These are phyloP conservation scores for Hansfordia pulvinata DNA, from an alignment of 2,329 filamentous ascomycete genomes.

Conservation along the genomic window DNA sequence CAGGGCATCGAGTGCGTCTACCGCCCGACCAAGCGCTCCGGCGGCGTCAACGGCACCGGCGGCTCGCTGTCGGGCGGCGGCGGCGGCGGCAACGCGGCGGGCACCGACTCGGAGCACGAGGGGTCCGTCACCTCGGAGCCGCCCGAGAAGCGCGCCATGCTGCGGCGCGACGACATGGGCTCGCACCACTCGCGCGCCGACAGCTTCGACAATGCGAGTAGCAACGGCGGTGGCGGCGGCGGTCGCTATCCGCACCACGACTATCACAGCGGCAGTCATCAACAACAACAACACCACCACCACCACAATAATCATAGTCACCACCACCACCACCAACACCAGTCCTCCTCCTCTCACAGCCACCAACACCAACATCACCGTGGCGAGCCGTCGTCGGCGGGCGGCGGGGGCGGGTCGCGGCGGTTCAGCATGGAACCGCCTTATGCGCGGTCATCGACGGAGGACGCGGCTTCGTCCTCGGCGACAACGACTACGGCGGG, in stretches of 20 bases:
- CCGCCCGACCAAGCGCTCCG: constrained; percentile 20
- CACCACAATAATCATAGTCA: too few species aligned
- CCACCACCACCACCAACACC: constrained; percentile 1
- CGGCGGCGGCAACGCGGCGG: constrained; percentile 11
- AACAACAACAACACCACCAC: too few species aligned
- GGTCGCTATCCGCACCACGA: constrained; percentile 5
- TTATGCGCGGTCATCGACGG: too few species aligned
- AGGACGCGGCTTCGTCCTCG: too few species aligned
- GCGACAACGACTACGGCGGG: too few species aligned
- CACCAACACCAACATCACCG: too few species aligned
- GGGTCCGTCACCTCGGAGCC: constrained; percentile 19
- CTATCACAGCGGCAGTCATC: too few species aligned
- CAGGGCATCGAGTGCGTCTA: constrained; percentile 44
- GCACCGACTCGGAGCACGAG: constrained; percentile 17
- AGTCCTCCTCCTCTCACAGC: constrained; percentile 7
- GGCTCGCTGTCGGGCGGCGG: too few species aligned
- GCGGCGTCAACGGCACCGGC: constrained; percentile 12
- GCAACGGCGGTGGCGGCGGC: too few species aligned
- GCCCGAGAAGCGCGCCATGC: constrained; percentile 17
- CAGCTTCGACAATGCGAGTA: constrained; percentile 13
- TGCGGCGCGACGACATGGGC: constrained; percentile 14
- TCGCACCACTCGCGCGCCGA: constrained; percentile 16
- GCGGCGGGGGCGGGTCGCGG: too few species aligned
- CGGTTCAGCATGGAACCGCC: too few species aligned
- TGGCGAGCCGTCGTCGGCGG: too few species aligned